Conservation (phyloP, 129 eudicot genomes). For the Artemisia argyi region DNA sequence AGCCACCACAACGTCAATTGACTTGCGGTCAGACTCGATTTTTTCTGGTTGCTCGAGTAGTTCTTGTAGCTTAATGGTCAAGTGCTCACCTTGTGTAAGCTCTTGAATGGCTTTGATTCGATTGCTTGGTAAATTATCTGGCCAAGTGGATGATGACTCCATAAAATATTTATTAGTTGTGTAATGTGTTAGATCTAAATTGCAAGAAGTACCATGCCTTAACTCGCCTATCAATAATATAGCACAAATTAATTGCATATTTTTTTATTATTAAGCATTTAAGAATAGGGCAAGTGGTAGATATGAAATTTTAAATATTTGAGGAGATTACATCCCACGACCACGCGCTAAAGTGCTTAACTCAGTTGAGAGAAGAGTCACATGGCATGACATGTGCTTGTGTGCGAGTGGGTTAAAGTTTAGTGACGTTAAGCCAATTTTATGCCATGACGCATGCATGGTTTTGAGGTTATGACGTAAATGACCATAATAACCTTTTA, state of each 20-base stretch:
- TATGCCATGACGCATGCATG: conserved; percentile 6
- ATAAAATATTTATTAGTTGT: conserved; percentile 15
- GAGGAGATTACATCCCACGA: conserved; percentile 22
- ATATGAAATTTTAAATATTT: neutral
- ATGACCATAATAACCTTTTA: neutral
- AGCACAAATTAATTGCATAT: neutral
- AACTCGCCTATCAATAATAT: conserved; percentile 25
- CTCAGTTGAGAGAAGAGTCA: neutral
- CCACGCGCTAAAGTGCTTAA: conserved; percentile 12
- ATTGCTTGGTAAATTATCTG: conserved; percentile 24
- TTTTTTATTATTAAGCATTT: neutral
- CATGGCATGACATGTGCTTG: neutral
- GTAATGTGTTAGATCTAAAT: conserved; percentile 21
- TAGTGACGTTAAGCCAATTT: conserved; percentile 10
- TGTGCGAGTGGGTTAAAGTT: neutral
- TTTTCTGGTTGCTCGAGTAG: conserved; percentile 16
- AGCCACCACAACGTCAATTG: conserved; percentile 33
- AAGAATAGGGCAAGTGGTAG: conserved; percentile 20
- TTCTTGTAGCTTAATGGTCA: conserved; percentile 35
- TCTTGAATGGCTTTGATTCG: conserved; percentile 36
- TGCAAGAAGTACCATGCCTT: neutral
- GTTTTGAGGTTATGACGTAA: neutral
- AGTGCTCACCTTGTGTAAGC: conserved; percentile 41
- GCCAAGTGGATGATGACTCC: conserved; percentile 40
- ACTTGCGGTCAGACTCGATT: conserved; percentile 14